Base-by-base conservation (phyloP, 257 asterid species). In the Nicotiana obtusifolia region DNA sequence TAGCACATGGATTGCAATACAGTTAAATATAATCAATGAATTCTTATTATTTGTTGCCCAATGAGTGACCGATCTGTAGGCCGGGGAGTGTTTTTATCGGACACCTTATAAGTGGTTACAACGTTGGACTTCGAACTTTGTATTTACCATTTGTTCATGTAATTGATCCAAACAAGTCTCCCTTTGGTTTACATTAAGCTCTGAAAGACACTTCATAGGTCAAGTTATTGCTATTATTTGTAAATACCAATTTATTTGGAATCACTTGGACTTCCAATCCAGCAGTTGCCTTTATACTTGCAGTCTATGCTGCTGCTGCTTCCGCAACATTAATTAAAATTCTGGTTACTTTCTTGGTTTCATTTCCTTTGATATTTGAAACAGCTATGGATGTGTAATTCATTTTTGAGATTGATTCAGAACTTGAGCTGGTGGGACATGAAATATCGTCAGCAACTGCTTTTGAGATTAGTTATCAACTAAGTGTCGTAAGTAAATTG, bases 341-440 rank as follows among this genome's bases (percentile, higher is more conserved):
- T 81, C 98, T 86, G 30, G 37, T 82, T 69, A 90, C 92, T 26
- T 86, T 85, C 88, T 82, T 92, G 87, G 66, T 62, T 24, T 69
- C 85, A 5, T 77, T 67, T 56, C 56, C 83, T 30, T 77, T 84
- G 49, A 91, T 79, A 47, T 81, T 77, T 10, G 93, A 86, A 52
- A 93, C n/a, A 5, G 91, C 91, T 80, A 95, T 90, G 16, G 98
- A 92, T 15, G 99, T 97, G 65, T 93, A 93, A 86, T 95, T 95
- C 94, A 95, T 90, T 89, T 86, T 81, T 76, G 99, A 91, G 86
- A 93, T 83, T 31, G 85, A 31, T 14, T 95, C 94, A 5, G 78
- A 6, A 78, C 65, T 75, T 5, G 91, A 75, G 76, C 81, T 80
- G 5, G 22, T 41, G 9, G 93, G 80, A 92, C 99, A 93, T 9